Evolutionary conservation across 768 basidiomycete genomes (phyloP), one percentile per base, ranked within the genome.

Genomic region (Trametes cinnabarina): DNA sequence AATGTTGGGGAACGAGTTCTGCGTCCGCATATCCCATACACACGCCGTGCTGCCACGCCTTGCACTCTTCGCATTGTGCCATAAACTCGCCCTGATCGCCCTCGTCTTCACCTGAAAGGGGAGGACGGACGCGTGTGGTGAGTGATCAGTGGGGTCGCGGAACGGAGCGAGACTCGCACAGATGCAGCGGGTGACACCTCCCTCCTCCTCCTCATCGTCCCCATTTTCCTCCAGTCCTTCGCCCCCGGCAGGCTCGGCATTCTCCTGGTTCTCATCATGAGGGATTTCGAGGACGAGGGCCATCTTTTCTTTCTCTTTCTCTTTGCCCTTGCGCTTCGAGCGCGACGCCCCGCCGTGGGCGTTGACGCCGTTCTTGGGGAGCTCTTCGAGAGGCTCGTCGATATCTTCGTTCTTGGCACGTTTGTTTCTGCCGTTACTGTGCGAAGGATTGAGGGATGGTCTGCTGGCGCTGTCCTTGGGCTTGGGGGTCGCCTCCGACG

Each of bases 41-140:
- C 10, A 87, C 80, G 3, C 94, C 94, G 71, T 99, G 96, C 74
- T 99, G 96, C 96, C 96, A 99, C 54, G 92, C 92, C 68, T 94
- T 91, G 78, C 96, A 99, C 42, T 80, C 87, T 75, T 98, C 96
- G 75, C 96, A 99, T 72, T 94, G 90, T 49, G 98, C 93, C 92
- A 98, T 97, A 76, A 96, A 92, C 71, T 93, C 94, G 47, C 93
- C 92, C 50, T 90, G 53, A 22, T 88, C 86, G 51, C 84, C 82
- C 68, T 88, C 87, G 66, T 87, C 86, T 71, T 89, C 88, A 78
- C 73, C 74, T 74, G 68, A 61, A 55, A 61, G 51, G 57, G 54
- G 57, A 58, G 44, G 62, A 56, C 58, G 60, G 65, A 67, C 75
- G 63, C 71, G 66, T 40, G 57, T 57, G 41, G 20, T 37, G 57